Conservation (phyloP, 768 basidiomycete species). For the Agaricus blazei region DNA sequence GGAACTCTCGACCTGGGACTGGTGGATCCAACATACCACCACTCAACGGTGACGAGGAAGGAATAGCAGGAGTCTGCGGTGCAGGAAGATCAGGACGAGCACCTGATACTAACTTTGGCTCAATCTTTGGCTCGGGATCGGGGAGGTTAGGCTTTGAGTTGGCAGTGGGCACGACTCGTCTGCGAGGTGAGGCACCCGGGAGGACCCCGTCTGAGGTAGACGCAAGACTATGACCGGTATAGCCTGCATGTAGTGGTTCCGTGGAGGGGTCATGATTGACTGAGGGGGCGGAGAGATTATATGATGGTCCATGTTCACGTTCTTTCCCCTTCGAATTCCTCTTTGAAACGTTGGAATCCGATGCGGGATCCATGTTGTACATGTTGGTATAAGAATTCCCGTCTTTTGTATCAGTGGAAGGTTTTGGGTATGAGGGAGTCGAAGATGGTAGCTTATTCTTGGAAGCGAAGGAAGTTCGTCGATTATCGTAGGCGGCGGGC, state of each 20-base stretch:
- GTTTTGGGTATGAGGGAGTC: not conserved
- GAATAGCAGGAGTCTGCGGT: constrained; percentile 16
- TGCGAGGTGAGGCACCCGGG: constrained; percentile 3
- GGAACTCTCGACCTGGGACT: constrained; percentile 8
- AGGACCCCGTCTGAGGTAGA: constrained; percentile 1
- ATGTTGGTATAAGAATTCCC: not conserved
- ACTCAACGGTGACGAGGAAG: not conserved
- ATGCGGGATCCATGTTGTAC: not conserved
- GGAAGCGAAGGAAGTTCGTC: constrained; percentile 29
- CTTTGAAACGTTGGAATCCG: not conserved
- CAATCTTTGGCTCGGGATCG: not conserved
- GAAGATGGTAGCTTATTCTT: constrained; percentile 22
- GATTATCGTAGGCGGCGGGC: constrained; percentile 37
- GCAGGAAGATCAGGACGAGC: constrained; percentile 1
- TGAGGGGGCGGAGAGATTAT: constrained; percentile 3
- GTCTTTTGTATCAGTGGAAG: not conserved
- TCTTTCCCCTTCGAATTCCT: constrained; percentile 12
- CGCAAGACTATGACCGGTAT: not conserved
- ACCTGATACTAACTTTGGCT: constrained; percentile 1
- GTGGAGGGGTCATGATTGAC: not conserved
- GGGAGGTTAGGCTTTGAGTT: not conserved
- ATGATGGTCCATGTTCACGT: constrained; percentile 9
- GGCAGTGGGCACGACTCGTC: constrained; percentile 4
- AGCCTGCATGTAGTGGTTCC: not conserved
- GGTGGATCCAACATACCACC: not conserved